These are phyloP conservation scores for Fusarium phyllophilum DNA, from an alignment of 2,329 filamentous ascomycete genomes.

Conservation along the genomic window DNA sequence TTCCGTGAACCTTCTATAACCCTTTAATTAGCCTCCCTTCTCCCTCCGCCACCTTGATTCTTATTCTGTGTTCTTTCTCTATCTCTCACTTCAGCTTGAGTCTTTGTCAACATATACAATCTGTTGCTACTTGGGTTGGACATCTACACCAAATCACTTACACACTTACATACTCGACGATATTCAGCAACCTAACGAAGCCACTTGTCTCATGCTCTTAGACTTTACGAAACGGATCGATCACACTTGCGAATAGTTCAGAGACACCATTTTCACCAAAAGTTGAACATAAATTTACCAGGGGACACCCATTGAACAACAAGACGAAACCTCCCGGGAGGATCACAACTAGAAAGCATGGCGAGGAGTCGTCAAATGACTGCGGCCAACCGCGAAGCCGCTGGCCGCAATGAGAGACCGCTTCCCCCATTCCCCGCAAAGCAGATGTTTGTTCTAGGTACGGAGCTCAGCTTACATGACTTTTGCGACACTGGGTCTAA, in stretches of 20 bases:
- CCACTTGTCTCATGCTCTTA: slow-evolving; percentile 16
- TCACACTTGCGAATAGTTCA: slow-evolving; percentile 10
- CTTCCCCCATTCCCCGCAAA: slow-evolving; percentile 51
- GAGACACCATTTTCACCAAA: not conserved
- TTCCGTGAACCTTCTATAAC: slow-evolving; percentile 43
- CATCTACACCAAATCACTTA: not conserved
- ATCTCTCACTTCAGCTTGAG: slow-evolving; percentile 10
- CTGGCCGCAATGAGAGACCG: slow-evolving; percentile 36
- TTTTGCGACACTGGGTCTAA: slow-evolving; percentile 19
- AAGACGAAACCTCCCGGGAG: slow-evolving; percentile 14
- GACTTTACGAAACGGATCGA: slow-evolving; percentile 12
- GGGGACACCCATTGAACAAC: not conserved
- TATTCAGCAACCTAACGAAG: not conserved
- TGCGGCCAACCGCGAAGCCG: slow-evolving; percentile 38
- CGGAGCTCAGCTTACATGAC: not conserved
- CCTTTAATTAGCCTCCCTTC: slow-evolving; percentile 41
- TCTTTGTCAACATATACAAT: slow-evolving; percentile 1
- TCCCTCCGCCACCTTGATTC: slow-evolving; percentile 27
- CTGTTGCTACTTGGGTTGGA: slow-evolving; percentile 2
- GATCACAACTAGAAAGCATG: slow-evolving; percentile 39
- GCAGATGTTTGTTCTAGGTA: slow-evolving; percentile 66
- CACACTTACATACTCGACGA: slow-evolving; percentile 20
- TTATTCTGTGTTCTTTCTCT: slow-evolving; percentile 16
- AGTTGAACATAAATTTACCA: not conserved
- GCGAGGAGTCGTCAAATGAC: slow-evolving; percentile 43